Evolutionary conservation across 2,329 filamentous ascomycete species (phyloP), one percentile per base, ranked within the genome.

Genomic region (Fusarium liriodendri): DNA sequence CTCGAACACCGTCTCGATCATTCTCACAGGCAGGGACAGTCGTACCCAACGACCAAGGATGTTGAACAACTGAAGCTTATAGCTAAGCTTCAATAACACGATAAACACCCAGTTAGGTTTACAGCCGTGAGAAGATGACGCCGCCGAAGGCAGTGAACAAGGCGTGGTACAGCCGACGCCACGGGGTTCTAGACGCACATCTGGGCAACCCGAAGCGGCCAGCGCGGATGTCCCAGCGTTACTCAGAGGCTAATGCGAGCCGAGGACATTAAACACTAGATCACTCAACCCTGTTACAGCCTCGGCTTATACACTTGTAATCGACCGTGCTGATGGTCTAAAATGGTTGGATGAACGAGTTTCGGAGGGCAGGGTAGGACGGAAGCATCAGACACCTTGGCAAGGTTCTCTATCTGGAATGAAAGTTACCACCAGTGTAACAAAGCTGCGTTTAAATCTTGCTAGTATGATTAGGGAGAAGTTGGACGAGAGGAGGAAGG

Each of bases 111-210:
- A 32, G 29, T 10, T 3, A 32, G 29, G 29, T 32, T 32, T 32
- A 32, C 1, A 32, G 29, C 9, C 8, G 29, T 4, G 29, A 32
- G 9, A 32, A 32, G 9, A 32, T 32, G 29, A 32, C 29, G 29
- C 29, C 29, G 9, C 3, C 2, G 42, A 76, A 72, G 22, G 67
- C 61, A 14, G 54, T 63, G 4, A 72, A 69, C 9, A 71, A 72
- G 35, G 42, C 69, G n/a, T 76, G 70, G 67, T 74, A 78, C 58
- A 72, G 72, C 77, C 50, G 73, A 74, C 29, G 22, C 45, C 4
- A 73, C 71, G 5, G 70, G 73, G 2, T 67, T 71, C 62, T 66
- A 61, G 60, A 78, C 69, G 6, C 66, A 75, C n/a, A 58, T 75
- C 32, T 65, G 65, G n/a, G 75, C 72, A 22, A 57, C 60, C 13